Base-by-base conservation (phyloP, 2,329 filamentous ascomycete species). In the Beauveria pseudobassiana region DNA sequence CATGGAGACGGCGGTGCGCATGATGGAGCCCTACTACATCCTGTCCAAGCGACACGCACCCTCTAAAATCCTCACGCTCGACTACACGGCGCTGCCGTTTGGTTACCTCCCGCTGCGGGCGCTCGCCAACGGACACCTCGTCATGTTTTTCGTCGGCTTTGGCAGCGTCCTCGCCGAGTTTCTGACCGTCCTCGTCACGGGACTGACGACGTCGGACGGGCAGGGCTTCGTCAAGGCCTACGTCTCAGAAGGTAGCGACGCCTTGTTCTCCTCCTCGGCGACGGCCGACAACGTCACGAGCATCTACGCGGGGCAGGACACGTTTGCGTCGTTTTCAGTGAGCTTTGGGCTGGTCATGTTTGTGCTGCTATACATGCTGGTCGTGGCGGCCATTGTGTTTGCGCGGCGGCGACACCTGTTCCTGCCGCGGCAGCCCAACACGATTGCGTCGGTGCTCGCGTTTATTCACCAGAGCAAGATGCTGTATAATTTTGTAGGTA, bases 401-500 rank as follows among this genome's bases (percentile, higher is more conserved):
- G 62, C 78, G 20, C 81, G 83, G 1, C 83, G 89, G 16, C 80
- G 86, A 0, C 83, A 86, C 61, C 83, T 89, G 2, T 92, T 93
- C 72, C 76, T 93, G 61, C 90, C 90, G 1, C 83, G 90, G 5
- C 88, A 92, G 76, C 89, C 89, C 4, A 90, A 87, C 67, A 91
- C 89, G 22, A 92, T 93, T 67, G 86, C 89, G 1, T 87, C 84
- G 49, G 84, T 92, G 59, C 78, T 93, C 59, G 88, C 88, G 0
- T 93, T 88, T 69, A 89, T 93, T 63, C 87, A 93, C 73, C 88
- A 91, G 75, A 88, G 83, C 72, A 89, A 89, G 74, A 92, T 93
- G 89, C 76, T 93, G 51, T 86, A 86, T 64, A 84, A 85, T 68
- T 93, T 93, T 72, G 86, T 90, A 16, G 85, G 83, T 48, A 91